phyloP scores from a whole-genome alignment of 2,329 filamentous ascomycete genomes.

The Elsinoe australis region DNA sequence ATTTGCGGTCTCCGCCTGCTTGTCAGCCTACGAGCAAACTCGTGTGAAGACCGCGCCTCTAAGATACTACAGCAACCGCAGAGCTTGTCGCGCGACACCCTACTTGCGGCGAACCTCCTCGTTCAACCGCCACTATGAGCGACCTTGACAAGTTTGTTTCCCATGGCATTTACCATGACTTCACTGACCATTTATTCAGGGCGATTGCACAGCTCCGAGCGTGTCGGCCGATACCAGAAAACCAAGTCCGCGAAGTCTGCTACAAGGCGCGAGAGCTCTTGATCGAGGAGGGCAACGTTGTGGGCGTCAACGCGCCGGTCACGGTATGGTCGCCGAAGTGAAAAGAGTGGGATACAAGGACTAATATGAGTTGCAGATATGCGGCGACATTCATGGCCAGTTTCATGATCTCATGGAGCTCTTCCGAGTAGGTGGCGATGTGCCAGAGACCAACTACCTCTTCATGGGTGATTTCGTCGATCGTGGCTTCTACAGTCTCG shows the following conservation, averaged over 20 bases:
- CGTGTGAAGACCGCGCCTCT: no score
- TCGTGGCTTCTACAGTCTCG: slow-evolving; percentile 93
- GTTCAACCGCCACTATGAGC: slow-evolving; percentile 55
- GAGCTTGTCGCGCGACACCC: not conserved
- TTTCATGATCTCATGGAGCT: slow-evolving; percentile 97
- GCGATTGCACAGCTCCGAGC: slow-evolving; percentile 92
- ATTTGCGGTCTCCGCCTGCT: no score
- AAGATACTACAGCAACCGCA: no score
- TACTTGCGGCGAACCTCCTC: not conserved
- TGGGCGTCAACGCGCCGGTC: slow-evolving; percentile 87
- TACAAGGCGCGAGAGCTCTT: slow-evolving; percentile 93
- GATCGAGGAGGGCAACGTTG: slow-evolving; percentile 96
- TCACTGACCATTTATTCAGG: slow-evolving; percentile 41
- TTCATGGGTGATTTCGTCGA: slow-evolving; percentile 99
- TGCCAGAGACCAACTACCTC: slow-evolving; percentile 91
- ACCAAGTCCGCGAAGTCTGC: slow-evolving; percentile 91
- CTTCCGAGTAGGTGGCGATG: slow-evolving; percentile 85
- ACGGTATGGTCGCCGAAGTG: slow-evolving; percentile 53
- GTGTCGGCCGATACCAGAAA: slow-evolving; percentile 91
- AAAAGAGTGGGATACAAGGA: not conserved
- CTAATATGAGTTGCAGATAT: slow-evolving; percentile 55
- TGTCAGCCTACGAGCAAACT: no score
- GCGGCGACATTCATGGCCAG: slow-evolving; percentile 93
- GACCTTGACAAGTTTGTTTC: slow-evolving; percentile 74
- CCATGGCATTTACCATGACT: slow-evolving; percentile 19